Base-by-base conservation (phyloP, 2,329 filamentous ascomycete genomes). In the Venturia carpophila region DNA sequence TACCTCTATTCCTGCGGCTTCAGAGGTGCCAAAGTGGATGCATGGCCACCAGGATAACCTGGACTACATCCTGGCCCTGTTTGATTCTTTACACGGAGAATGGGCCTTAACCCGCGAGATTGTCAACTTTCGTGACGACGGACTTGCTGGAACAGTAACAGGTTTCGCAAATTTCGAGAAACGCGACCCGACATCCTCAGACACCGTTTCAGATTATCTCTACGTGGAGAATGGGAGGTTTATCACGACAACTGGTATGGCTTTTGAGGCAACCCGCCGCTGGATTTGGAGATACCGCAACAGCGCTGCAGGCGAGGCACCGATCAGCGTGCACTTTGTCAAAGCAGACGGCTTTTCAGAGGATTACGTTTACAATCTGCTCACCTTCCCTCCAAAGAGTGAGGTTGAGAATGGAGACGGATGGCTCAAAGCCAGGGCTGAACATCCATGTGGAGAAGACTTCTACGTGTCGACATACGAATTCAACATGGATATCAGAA, bases 1-100 rank as follows among this genome's bases (percentile, higher is more conserved):
- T 86, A 74, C 71, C 64, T 64, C 65, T 64, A 5, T 30, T 52
- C 11, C 60, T 10, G 27, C 64, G 24, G 15, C 49, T 5, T 34
- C 47, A 27, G 42, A 21, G 5, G 41, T 47, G 37, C 42, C 61
- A 3, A 1, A 30, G n/a, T 62, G 37, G 17, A 64, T 56, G 27
- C n/a, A 34, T 15, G 39, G 21, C 21, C 52, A 21, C 6, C 43
- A 64, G 9, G n/a, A 15, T 4, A 39, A 30, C 7, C 21, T 9
- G n/a, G 5, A n/a, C n/a, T n/a, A 41, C 17, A 34, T 41, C 9
- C 11, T 30, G 10, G 39, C 24, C 21, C 41, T 65, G 10, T 66
- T 66, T 43, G n/a, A 55, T 1, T 43, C 13, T 24, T 24, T 66
- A 13, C 9, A 27, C 13, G 64, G 64, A 15, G n/a, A 63, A 43